phyloP scores from a whole-genome alignment of 2,329 filamentous ascomycete genomes.

The Zasmidium cellare region DNA sequence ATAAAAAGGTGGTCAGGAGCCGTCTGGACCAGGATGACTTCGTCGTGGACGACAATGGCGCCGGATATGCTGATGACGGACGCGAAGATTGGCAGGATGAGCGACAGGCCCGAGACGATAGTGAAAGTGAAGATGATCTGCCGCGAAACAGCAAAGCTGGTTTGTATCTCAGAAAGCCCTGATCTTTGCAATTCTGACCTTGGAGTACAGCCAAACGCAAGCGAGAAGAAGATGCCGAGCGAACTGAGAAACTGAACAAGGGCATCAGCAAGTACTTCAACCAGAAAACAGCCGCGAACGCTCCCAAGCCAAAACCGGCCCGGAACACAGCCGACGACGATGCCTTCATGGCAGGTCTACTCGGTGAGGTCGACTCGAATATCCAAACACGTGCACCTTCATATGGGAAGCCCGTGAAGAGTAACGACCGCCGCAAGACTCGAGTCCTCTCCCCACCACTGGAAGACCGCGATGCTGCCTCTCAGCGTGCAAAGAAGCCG shows the following conservation, averaged over 20 bases:
- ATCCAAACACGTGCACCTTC: slow-evolving; percentile 56
- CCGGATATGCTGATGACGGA: slow-evolving; percentile 94
- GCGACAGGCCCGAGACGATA: slow-evolving; percentile 63
- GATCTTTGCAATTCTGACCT: slow-evolving; percentile 22
- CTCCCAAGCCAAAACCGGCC: slow-evolving; percentile 70
- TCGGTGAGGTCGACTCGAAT: slow-evolving; percentile 86
- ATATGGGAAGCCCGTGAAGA: slow-evolving; percentile 65
- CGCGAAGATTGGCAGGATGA: slow-evolving; percentile 89
- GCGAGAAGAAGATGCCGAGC: slow-evolving; percentile 81
- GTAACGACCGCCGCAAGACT: slow-evolving; percentile 73
- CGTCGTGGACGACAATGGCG: slow-evolving; percentile 96
- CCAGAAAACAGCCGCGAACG: slow-evolving; percentile 62
- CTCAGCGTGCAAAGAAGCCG: slow-evolving; percentile 7
- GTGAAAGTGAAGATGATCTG: slow-evolving; percentile 72
- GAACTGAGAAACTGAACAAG: slow-evolving; percentile 82
- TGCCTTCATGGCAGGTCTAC: slow-evolving; percentile 78
- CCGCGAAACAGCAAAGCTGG: slow-evolving; percentile 60
- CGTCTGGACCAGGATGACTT: slow-evolving; percentile 94
- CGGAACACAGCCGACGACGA: slow-evolving; percentile 69
- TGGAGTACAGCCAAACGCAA: slow-evolving; percentile 71
- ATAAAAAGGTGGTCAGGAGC: slow-evolving; percentile 91
- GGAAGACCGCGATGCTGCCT: slow-evolving; percentile 46
- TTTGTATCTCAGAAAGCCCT: slow-evolving; percentile 32
- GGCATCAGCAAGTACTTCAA: slow-evolving; percentile 95
- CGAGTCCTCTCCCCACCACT: slow-evolving; percentile 76